These are phyloP conservation scores for Serendipita indica DNA, from an alignment of 768 basidiomycete species.

Conservation along the genomic window DNA sequence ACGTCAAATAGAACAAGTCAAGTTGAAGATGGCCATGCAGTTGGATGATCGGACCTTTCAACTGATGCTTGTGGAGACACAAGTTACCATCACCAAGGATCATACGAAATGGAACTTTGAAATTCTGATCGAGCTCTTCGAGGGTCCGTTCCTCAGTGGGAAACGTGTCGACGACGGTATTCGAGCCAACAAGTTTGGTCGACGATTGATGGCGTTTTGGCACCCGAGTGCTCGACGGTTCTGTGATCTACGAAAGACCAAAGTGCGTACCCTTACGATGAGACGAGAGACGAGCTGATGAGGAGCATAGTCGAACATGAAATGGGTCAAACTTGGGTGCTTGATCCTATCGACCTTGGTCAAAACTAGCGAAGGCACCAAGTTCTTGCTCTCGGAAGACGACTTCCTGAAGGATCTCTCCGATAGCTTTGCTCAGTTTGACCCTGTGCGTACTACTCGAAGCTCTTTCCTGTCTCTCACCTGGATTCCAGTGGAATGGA, in stretches of 20 bases:
- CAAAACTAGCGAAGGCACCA: conserved; percentile 65
- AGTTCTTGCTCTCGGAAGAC: conserved; percentile 71
- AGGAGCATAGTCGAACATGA: conserved; percentile 50
- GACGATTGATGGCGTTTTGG: conserved; percentile 85
- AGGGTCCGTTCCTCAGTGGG: conserved; percentile 83
- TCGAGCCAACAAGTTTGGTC: conserved; percentile 73
- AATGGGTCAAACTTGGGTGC: conserved; percentile 80
- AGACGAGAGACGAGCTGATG: too few relatives aligned
- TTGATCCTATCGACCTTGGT: conserved; percentile 70
- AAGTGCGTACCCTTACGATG: too few relatives aligned
- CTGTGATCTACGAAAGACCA: conserved; percentile 59
- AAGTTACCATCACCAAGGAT: conserved; percentile 79
- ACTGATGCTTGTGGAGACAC: conserved; percentile 66
- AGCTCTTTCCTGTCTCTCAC: neutral
- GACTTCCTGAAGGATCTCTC: conserved; percentile 70
- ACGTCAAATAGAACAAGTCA: conserved; percentile 78
- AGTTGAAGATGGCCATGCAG: conserved; percentile 78
- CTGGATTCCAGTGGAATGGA: conserved; percentile 15
- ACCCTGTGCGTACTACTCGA: conserved; percentile 47
- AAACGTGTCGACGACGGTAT: conserved; percentile 91
- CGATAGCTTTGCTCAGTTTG: conserved; percentile 79
- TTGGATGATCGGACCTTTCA: conserved; percentile 94
- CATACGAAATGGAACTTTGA: conserved; percentile 89
- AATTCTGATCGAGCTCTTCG: conserved; percentile 69
- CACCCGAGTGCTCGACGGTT: conserved; percentile 79